Evolutionary conservation across 768 basidiomycete species (phyloP), one percentile per base, ranked within the genome.

Genomic region (Antrodiella citrinella): DNA sequence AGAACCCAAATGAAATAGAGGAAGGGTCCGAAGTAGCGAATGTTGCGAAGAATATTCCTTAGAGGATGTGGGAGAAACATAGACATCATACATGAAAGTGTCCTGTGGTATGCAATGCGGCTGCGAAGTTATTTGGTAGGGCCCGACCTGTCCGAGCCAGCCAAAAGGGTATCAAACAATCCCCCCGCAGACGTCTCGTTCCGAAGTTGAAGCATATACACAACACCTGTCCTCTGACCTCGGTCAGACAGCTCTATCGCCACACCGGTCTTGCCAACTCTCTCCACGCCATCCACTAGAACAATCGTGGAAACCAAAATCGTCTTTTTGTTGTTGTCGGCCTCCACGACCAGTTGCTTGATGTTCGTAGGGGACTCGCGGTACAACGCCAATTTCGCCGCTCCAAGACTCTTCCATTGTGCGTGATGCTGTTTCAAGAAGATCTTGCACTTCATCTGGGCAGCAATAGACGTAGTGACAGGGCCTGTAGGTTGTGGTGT

Each of bases 241-340:
- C 82, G 76, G 70, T 94, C 90, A 66, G 90, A 93, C 47, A 99
- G 69, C 67, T 98, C 95, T 54, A 99, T 85, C 42, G 96, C 96
- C 38, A 99, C 86, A 12, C 96, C 96, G 2, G 95, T 98, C 71
- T 95, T 97, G 19, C 91, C 96, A n/a, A 99, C 95, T 43, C 95
- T 77, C 69, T 99, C 96, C 22, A 98, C 95, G 5, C 94, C 96
- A 64, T 97, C 94, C 3, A 85, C 91, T 47, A 97, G 72, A 24
- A 99, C 90, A 54, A 98, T 96, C 4, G 96, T 97, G 39, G 91
- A 95, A 55, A 99, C 93, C 39, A 98, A 66, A 57, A 91, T 72
- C 3, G 81, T 73, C 58, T 83, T 84, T 50, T 82, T 77, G 62
- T 80, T 86, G 59, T 76, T 77, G 54, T 93, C 90, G 5, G 84